phyloP scores from a whole-genome alignment of 176 grass and related monocot genomes.

The Chrysopogon serrulatus region DNA sequence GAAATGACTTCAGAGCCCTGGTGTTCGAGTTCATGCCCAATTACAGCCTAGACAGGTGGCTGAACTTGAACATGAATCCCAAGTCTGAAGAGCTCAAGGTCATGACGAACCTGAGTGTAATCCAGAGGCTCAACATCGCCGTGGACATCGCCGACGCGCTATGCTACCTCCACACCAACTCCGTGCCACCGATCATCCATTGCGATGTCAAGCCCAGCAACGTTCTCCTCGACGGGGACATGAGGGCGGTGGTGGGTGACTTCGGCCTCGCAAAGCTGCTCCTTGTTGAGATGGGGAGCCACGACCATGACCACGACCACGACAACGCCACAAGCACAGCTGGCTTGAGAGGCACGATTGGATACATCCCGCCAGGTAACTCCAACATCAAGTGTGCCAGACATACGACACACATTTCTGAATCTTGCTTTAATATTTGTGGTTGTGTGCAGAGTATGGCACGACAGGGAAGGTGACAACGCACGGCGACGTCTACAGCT shows the following conservation, averaged over 20 bases:
- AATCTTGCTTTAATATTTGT: not conserved
- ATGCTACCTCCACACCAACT: slow-evolving; percentile 35
- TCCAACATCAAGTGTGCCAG: not conserved
- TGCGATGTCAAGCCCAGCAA: slow-evolving; percentile 50
- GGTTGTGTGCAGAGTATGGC: slow-evolving; percentile 38
- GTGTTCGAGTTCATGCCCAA: slow-evolving; percentile 54
- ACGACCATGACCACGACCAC: not conserved
- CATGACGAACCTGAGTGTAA: not conserved
- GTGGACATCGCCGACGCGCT: slow-evolving; percentile 34
- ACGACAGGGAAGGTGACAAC: not conserved
- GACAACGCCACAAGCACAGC: not conserved
- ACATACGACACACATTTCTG: not conserved
- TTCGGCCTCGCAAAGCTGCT: slow-evolving; percentile 47
- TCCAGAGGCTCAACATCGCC: slow-evolving; percentile 24
- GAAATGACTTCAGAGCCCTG: slow-evolving; percentile 43
- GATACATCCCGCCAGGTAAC: slow-evolving; percentile 12
- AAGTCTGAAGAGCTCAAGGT: not conserved
- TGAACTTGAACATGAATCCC: not conserved
- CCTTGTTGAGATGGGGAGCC: not conserved
- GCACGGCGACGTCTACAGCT: slow-evolving; percentile 45
- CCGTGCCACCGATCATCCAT: slow-evolving; percentile 18
- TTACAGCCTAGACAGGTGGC: slow-evolving; percentile 45
- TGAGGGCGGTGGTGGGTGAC: slow-evolving; percentile 35
- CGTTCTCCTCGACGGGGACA: slow-evolving; percentile 37
- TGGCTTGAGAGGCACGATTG: slow-evolving; percentile 29